Percentiles rank a stretch among this genome's conserved stretches.
phyloP scores from a whole-genome alignment of 2,329 filamentous ascomycete species.

The Colletotrichum incanum region DNA sequence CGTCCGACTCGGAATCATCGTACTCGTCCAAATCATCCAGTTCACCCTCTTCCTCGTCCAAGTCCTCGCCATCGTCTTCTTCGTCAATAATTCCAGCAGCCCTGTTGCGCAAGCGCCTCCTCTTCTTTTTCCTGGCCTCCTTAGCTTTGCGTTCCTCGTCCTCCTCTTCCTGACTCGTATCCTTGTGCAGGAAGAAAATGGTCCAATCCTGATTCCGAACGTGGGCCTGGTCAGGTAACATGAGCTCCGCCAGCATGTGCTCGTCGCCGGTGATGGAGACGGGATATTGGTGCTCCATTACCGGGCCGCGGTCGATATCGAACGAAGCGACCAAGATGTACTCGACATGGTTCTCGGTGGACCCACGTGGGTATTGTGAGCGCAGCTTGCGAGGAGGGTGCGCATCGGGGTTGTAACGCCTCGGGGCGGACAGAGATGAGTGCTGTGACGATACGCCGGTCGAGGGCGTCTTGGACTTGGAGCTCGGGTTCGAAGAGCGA shows the following conservation, averaged over 20 bases:
- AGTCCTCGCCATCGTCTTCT: constrained; percentile 67
- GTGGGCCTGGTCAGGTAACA: constrained; percentile 98
- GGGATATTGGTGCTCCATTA: constrained; percentile 99
- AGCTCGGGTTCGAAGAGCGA: constrained; percentile 72
- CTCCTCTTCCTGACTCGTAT: constrained; percentile 87
- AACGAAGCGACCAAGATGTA: constrained; percentile 98
- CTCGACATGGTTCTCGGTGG: constrained; percentile 93
- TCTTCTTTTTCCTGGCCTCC: constrained; percentile 65
- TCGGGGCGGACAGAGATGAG: constrained; percentile 70
- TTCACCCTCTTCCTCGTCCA: constrained; percentile 57
- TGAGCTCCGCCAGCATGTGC: constrained; percentile 97
- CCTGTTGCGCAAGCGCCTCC: constrained; percentile 67
- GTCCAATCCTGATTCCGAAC: constrained; percentile 98
- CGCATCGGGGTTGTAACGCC: constrained; percentile 66
- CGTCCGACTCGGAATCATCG: constrained; percentile 68
- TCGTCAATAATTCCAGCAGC: constrained; percentile 65
- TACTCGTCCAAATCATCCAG: constrained; percentile 63
- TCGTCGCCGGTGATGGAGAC: constrained; percentile 96
- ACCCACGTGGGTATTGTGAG: constrained; percentile 83
- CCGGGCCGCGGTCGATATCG: constrained; percentile 93
- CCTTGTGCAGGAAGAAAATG: constrained; percentile 98
- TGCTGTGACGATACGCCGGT: constrained; percentile 72
- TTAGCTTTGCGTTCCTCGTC: constrained; percentile 77
- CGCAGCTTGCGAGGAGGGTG: constrained; percentile 72
- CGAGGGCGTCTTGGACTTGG: constrained; percentile 73